Percentiles rank a stretch among this genome's conserved stretches.
Conservation (phyloP, 2,329 filamentous ascomycete species). For the Sporothrix brasiliensis region DNA sequence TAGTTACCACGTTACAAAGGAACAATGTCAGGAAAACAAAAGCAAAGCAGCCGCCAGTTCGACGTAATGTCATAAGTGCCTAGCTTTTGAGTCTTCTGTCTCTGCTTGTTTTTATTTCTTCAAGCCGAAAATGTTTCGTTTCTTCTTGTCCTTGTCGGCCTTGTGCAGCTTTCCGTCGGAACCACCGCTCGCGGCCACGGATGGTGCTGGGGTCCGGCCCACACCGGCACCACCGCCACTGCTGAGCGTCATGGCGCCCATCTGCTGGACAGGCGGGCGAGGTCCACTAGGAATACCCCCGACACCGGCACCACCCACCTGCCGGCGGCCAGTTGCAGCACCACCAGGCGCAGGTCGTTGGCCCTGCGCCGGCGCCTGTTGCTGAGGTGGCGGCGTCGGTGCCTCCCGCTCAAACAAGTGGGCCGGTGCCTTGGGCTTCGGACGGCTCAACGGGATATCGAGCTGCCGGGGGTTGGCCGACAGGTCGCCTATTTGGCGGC, state of each 20-base stretch:
- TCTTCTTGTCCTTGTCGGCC: constrained; percentile 49
- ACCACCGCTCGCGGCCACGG: not conserved
- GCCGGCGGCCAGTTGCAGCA: constrained; percentile 1
- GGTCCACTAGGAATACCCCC: constrained; percentile 45
- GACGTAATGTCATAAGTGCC: not conserved
- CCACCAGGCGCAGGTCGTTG: constrained; percentile 33
- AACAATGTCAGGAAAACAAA: not conserved
- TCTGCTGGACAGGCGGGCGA: constrained; percentile 56
- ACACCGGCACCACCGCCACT: constrained; percentile 37
- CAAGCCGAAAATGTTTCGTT: constrained; percentile 43
- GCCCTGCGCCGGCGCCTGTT: constrained; percentile 34
- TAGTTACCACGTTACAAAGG: not conserved
- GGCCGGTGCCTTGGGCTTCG: constrained; percentile 77
- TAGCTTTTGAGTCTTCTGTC: not conserved
- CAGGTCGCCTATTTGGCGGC: constrained; percentile 81
- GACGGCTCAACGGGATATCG: constrained; percentile 78
- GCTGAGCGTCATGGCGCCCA: constrained; percentile 59
- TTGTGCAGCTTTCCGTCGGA: constrained; percentile 51
- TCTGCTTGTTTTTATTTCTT: constrained; percentile 39
- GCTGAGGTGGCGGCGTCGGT: constrained; percentile 56
- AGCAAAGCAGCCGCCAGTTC: constrained; percentile 1
- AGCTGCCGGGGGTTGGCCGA: constrained; percentile 73
- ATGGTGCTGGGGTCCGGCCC: constrained; percentile 34
- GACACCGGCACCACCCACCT: constrained; percentile 34
- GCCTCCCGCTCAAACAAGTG: constrained; percentile 78